Percentiles rank a stretch among this genome's conserved stretches.
Conservation (phyloP, 768 basidiomycete genomes). For the Serendipita vermifera region DNA sequence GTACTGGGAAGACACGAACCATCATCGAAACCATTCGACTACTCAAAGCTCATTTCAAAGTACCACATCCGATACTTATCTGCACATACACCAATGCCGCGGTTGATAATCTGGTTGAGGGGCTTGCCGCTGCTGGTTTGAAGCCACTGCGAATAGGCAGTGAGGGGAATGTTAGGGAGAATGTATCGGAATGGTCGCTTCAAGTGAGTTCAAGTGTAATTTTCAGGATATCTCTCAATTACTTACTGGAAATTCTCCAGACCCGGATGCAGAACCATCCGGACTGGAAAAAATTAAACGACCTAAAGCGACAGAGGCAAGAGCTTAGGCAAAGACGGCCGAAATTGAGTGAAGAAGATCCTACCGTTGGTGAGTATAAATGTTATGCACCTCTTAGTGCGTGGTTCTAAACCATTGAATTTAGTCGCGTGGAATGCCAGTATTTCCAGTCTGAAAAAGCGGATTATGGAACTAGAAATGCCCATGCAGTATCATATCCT, state of each 20-base stretch:
- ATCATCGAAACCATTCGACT: slow-evolving; percentile 75
- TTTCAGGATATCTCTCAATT: not conserved
- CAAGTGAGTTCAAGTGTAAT: not conserved
- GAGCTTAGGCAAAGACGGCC: no score
- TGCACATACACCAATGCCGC: slow-evolving; percentile 91
- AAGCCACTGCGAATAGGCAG: slow-evolving; percentile 68
- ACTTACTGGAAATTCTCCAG: slow-evolving; percentile 39
- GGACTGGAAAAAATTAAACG: slow-evolving; percentile 29
- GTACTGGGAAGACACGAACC: slow-evolving; percentile 87
- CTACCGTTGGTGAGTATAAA: no score
- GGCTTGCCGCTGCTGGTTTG: slow-evolving; percentile 45
- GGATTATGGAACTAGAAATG: slow-evolving; percentile 43
- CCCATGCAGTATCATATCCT: slow-evolving; percentile 53
- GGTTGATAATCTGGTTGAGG: slow-evolving; percentile 80
- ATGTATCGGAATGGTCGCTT: slow-evolving; percentile 30
- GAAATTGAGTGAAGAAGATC: no score
- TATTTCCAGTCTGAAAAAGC: slow-evolving; percentile 31
- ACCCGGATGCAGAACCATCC: slow-evolving; percentile 50
- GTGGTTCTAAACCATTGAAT: no score
- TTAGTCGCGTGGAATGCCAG: no score
- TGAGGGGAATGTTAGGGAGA: slow-evolving; percentile 42
- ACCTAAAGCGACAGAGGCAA: slow-evolving; percentile 9
- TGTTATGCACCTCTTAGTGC: no score
- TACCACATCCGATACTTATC: slow-evolving; percentile 75
- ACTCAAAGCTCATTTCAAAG: slow-evolving; percentile 69